Percentiles rank a stretch among this genome's conserved stretches.
Evolutionary conservation across 768 basidiomycete genomes (phyloP).

Genomic region (Xerocomus spinulosus): DNA sequence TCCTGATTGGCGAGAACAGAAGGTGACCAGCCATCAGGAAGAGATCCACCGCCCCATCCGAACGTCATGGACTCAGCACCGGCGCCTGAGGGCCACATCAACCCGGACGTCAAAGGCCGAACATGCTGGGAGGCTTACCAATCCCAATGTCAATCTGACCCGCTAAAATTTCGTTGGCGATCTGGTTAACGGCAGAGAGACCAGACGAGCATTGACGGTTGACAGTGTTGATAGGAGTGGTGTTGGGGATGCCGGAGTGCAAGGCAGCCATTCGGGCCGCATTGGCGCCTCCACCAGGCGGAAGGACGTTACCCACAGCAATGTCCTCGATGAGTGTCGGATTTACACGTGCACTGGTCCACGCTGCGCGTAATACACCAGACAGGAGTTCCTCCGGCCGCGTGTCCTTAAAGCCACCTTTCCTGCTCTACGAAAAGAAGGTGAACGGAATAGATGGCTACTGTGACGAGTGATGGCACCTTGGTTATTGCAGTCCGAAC

Average conservation of each 20-base stretch:
- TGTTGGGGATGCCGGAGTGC: slow-evolving; percentile 78
- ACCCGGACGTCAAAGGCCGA: slow-evolving; percentile 1
- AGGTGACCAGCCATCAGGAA: slow-evolving; percentile 58
- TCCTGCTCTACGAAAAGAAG: slow-evolving; percentile 51
- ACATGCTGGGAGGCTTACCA: slow-evolving; percentile 42
- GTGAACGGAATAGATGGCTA: background rate
- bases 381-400: slow-evolving; percentile 78
- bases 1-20: slow-evolving; percentile 61
- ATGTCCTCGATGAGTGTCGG: slow-evolving; percentile 83
- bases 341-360: slow-evolving; percentile 63
- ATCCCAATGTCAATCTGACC: slow-evolving; percentile 90
- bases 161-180: slow-evolving; percentile 71
- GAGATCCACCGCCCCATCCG: slow-evolving; percentile 58
- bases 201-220: slow-evolving; percentile 92
- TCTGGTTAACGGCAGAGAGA: slow-evolving; percentile 73
- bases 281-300: slow-evolving; percentile 76
- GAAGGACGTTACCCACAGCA: slow-evolving; percentile 83
- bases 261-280: slow-evolving; percentile 85
- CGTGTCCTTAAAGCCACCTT: slow-evolving; percentile 91
- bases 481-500: slow-evolving; percentile 91
- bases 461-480: slow-evolving; percentile 35
- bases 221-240: slow-evolving; percentile 70
- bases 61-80: slow-evolving; percentile 90
- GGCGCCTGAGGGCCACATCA: slow-evolving; percentile 45
- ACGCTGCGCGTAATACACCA: slow-evolving; percentile 70